phyloP scores from a whole-genome alignment of 2,329 filamentous ascomycete genomes.

The Calonectria multiphialidica region DNA sequence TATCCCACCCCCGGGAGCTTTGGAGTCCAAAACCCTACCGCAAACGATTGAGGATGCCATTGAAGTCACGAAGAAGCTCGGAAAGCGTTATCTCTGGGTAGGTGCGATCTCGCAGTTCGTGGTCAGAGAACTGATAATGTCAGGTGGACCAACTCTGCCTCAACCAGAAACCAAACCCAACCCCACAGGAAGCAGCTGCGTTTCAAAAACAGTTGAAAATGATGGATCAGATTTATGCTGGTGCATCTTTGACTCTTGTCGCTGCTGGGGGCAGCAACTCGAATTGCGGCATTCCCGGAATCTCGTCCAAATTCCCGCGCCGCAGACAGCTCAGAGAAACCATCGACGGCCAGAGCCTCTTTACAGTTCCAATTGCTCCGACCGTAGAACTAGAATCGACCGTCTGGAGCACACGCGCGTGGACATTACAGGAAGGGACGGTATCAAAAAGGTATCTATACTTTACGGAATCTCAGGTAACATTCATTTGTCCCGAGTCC shows the following conservation, averaged over 20 bases:
- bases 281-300: not conserved
- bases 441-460: not conserved
- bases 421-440: conserved; percentile 14
- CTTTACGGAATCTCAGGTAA: not conserved
- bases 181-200: not conserved
- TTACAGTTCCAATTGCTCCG: not conserved
- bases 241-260: not conserved
- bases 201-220: not conserved
- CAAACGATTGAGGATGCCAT: conserved; percentile 20
- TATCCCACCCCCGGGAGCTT: not conserved
- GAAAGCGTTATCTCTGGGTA: conserved; percentile 17
- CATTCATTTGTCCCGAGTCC: not conserved
- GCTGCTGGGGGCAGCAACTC: not conserved
- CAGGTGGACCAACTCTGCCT: conserved; percentile 16
- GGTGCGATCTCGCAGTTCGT: not conserved
- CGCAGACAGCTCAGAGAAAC: not conserved
- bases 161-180: conserved; percentile 7
- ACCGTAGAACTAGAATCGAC: not conserved
- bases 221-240: conserved; percentile 15
- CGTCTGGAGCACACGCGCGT: not conserved
- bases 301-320: not conserved
- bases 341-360: not conserved
- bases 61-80: not conserved
- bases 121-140: not conserved
- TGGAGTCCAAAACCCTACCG: not conserved